phyloP scores from a whole-genome alignment of 768 basidiomycete genomes.

The Collybia sp. region DNA sequence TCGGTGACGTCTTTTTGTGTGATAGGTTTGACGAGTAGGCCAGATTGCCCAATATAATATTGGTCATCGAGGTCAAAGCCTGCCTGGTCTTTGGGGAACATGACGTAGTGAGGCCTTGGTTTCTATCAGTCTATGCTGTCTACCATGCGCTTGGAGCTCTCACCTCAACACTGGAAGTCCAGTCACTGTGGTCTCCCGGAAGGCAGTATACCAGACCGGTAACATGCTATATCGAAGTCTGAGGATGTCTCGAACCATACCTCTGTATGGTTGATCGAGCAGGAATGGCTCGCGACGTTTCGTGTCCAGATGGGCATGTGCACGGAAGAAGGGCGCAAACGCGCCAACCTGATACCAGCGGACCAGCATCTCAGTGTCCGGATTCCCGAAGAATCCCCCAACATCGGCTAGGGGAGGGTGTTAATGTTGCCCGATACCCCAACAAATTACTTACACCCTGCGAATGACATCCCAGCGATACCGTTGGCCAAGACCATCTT shows the following conservation, averaged over 20 bases:
- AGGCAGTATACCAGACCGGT: constrained; percentile 97
- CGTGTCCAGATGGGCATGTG: constrained; percentile 96
- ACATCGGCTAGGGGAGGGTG: constrained; percentile 70
- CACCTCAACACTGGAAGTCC: constrained; percentile 85
- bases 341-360: constrained; percentile 97
- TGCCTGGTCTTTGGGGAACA: constrained; percentile 83
- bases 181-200: constrained; percentile 78
- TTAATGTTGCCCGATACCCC: neutral
- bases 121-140: neutral
- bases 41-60: constrained; percentile 85
- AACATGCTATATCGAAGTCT: constrained; percentile 82
- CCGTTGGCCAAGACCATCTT: constrained; percentile 90
- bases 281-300: constrained; percentile 97
- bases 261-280: constrained; percentile 84
- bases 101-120: constrained; percentile 89
- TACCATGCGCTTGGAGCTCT: constrained; percentile 7
- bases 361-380: constrained; percentile 89
- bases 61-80: constrained; percentile 94
- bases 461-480: constrained; percentile 87
- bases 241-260: constrained; percentile 73
- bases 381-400: constrained; percentile 98
- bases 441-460: constrained; percentile 64
- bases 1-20: constrained; percentile 67
- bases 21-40: constrained; percentile 89
- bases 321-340: constrained; percentile 97